These are phyloP conservation scores for Pseudopithomyces chartarum DNA, from an alignment of 2,329 filamentous ascomycete species.

Conservation along the genomic window DNA sequence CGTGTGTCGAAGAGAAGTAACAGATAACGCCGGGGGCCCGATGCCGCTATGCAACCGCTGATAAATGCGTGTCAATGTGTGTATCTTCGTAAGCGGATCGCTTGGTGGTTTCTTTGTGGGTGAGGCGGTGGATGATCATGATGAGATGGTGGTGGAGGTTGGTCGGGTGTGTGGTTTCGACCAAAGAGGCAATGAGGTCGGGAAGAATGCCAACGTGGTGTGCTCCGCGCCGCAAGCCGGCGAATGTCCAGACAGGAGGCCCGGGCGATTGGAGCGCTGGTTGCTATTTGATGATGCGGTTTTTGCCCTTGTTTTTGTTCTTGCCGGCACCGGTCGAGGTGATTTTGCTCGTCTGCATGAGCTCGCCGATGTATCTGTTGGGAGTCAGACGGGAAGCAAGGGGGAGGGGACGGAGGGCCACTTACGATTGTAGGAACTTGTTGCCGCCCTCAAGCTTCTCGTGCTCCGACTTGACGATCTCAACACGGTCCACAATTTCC, in stretches of 20 bases:
- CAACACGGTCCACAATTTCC: conserved; percentile 89
- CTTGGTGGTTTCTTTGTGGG: conserved; percentile 20
- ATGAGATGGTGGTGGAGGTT: conserved; percentile 38
- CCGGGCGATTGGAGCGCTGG: conserved; percentile 24
- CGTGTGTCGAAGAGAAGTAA: conserved; percentile 1
- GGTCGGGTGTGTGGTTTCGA: conserved; percentile 34
- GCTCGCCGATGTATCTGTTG: conserved; percentile 87
- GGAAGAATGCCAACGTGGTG: conserved; percentile 34
- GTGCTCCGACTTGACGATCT: conserved; percentile 91
- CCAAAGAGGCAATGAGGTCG: conserved; percentile 29
- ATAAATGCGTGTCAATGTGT: conserved; percentile 31
- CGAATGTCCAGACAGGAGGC: conserved; percentile 15
- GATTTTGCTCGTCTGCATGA: conserved; percentile 77
- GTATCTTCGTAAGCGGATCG: conserved; percentile 20
- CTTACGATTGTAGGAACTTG: conserved; percentile 80
- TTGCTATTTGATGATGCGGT: conserved; percentile 44
- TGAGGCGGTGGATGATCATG: conserved; percentile 40
- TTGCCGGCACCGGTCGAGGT: conserved; percentile 59
- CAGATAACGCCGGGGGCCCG: conserved; percentile 7
- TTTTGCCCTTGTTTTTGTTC: conserved; percentile 52
- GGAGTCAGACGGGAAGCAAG: conserved; percentile 18
- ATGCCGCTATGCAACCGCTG: conserved; percentile 42
- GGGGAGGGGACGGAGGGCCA: conserved; percentile 12
- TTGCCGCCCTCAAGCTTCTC: conserved; percentile 97
- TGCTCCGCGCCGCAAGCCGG: conserved; percentile 23